These are phyloP conservation scores for Trypanosoma rangeli DNA, from an alignment of 208 protist genomes.

Conservation along the genomic window DNA sequence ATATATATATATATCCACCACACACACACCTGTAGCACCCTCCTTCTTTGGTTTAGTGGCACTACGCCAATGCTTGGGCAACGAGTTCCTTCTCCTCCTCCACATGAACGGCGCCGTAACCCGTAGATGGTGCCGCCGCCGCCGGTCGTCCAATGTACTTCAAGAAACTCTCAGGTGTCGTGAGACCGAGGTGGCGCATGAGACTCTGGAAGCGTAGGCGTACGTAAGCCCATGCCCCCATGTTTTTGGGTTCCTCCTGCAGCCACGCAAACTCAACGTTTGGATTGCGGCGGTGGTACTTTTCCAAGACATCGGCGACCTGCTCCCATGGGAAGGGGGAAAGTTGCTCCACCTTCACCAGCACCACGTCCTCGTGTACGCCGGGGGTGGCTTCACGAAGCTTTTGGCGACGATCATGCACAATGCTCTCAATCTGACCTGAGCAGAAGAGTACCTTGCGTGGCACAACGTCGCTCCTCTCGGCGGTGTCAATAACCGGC, in stretches of 20 bases:
- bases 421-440: slow-evolving; percentile 98
- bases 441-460: slow-evolving; percentile 96
- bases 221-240: slow-evolving; percentile 94
- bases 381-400: slow-evolving; percentile 50
- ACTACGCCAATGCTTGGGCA: slow-evolving; percentile 56
- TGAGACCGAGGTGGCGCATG: slow-evolving; percentile 54
- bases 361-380: slow-evolving; percentile 82
- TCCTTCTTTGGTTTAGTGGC: not conserved
- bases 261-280: slow-evolving; percentile 94
- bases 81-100: slow-evolving; percentile 84
- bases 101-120: slow-evolving; percentile 86
- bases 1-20: too few species aligned
- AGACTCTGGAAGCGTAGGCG: slow-evolving; percentile 79
- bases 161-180: slow-evolving; percentile 39
- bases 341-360: slow-evolving; percentile 96
- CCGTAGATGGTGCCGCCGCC: slow-evolving; percentile 89
- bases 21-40: too few species aligned
- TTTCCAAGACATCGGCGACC: slow-evolving; percentile 83
- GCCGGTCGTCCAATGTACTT: slow-evolving; percentile 70
- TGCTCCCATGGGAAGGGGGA: slow-evolving; percentile 98
- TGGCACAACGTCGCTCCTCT: slow-evolving; percentile 50
- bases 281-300: slow-evolving; percentile 81
- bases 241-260: slow-evolving; percentile 98
- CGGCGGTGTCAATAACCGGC: slow-evolving; percentile 67
- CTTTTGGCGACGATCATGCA: slow-evolving; percentile 72